Percentiles rank a stretch among this genome's conserved stretches.
phyloP scores from a whole-genome alignment of 108 stramenopile genomes.

The Skeletonema marinoi region DNA sequence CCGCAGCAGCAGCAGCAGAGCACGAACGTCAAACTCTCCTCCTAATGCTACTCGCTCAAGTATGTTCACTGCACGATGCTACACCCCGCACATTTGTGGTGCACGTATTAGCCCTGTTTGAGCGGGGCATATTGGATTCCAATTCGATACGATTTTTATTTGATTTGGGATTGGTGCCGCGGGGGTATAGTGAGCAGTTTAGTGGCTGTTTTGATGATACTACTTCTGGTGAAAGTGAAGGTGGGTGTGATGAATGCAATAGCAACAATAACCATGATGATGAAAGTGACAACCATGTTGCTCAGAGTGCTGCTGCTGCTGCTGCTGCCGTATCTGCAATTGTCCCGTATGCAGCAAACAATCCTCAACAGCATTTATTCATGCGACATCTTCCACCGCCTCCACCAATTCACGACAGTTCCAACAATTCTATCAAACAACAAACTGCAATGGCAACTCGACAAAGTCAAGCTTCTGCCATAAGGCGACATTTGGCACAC shows the following conservation, averaged over 20 bases:
- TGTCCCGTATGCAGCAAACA: slow-evolving; percentile 22
- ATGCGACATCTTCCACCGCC: not conserved
- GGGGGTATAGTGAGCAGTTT: slow-evolving; percentile 6
- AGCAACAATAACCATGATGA: not conserved
- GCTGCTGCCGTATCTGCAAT: slow-evolving; percentile 6
- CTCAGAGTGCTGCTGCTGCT: not conserved
- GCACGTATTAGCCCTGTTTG: slow-evolving; percentile 87
- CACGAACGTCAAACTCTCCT: slow-evolving; percentile 84
- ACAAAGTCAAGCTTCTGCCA: slow-evolving; percentile 62
- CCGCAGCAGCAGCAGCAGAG: slow-evolving; percentile 20
- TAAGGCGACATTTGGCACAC: slow-evolving; percentile 56
- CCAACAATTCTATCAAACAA: not conserved
- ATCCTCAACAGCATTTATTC: slow-evolving; percentile 14
- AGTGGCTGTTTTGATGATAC: not conserved
- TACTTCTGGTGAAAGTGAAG: not conserved
- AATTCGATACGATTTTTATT: slow-evolving; percentile 87
- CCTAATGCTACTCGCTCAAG: slow-evolving; percentile 91
- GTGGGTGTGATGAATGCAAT: not conserved
- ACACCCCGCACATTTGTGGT: slow-evolving; percentile 94
- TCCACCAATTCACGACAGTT: slow-evolving; percentile 1
- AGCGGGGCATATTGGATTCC: slow-evolving; percentile 86
- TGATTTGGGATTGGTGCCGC: slow-evolving; percentile 87
- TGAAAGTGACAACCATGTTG: not conserved
- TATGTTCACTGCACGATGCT: slow-evolving; percentile 89
- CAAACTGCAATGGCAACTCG: slow-evolving; percentile 13